Conservation (phyloP, 495 filamentous ascomycete genomes). For the Aspergillus hancockii region DNA sequence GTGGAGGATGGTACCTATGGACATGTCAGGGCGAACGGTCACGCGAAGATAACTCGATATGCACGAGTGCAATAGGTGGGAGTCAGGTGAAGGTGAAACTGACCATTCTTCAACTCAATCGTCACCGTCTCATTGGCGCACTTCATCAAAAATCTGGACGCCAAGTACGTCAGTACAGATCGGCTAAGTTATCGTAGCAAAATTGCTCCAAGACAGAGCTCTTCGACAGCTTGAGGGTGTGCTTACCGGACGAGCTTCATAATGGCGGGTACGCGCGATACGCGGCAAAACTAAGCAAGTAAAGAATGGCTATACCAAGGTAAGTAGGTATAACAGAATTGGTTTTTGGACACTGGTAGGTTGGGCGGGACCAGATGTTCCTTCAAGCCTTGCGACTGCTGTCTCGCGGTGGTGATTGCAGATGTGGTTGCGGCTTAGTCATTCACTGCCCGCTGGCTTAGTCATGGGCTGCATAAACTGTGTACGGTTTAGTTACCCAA, state of each 20-base stretch:
- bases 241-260: conserved; percentile 99
- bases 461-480: not conserved
- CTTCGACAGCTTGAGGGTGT: not conserved
- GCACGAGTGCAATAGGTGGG: not conserved
- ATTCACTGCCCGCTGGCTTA: not conserved
- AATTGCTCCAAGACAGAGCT: not conserved
- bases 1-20: conserved; percentile 83
- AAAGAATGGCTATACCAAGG: not conserved
- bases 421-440: not conserved
- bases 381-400: not conserved
- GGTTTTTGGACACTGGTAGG: not conserved
- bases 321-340: not conserved
- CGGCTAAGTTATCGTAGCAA: not conserved
- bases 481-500: not conserved
- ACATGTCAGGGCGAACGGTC: not conserved
- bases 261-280: conserved; percentile 33
- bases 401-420: not conserved
- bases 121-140: conserved; percentile 97
- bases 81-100: conserved; percentile 13
- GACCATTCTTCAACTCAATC: conserved; percentile 97
- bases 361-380: not conserved
- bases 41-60: not conserved
- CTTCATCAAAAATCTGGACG: conserved; percentile 92
- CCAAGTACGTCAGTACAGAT: conserved; percentile 8
- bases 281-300: not conserved